phyloP scores from a whole-genome alignment of 139 green algal genomes.

The Chlamydomonas asymmetrica region DNA sequence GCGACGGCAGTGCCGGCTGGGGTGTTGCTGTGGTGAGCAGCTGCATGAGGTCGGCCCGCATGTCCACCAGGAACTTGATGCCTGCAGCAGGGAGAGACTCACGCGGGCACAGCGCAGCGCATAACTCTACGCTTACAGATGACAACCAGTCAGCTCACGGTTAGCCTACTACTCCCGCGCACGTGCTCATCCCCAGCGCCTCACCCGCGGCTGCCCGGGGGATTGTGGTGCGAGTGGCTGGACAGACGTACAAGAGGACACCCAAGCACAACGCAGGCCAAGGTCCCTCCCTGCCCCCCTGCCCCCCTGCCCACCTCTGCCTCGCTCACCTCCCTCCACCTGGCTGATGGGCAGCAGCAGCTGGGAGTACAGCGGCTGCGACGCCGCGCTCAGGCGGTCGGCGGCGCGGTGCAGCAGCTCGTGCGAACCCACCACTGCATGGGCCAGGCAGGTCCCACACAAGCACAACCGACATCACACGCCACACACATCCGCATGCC shows the following conservation, averaged over 20 bases:
- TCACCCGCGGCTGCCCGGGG: background rate
- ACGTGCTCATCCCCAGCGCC: background rate
- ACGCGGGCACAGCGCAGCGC: background rate
- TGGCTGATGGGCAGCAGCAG: constrained; percentile 64
- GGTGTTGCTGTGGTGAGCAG: no score
- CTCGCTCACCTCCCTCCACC: constrained; percentile 41
- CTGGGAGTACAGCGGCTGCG: constrained; percentile 61
- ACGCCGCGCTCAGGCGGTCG: background rate
- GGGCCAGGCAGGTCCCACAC: no score
- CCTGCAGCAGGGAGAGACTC: constrained; percentile 29
- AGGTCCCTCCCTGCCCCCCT: background rate
- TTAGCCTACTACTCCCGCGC: background rate
- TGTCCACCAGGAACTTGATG: constrained; percentile 71
- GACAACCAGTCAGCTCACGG: background rate
- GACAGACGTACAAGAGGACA: background rate
- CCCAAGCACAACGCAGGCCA: background rate
- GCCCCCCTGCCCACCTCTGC: no score
- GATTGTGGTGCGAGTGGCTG: background rate
- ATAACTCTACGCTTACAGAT: background rate
- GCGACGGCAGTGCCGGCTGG: no score
- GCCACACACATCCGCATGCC: background rate
- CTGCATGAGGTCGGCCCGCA: constrained; percentile 63
- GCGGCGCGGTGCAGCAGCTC: constrained; percentile 19
- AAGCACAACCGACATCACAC: no score
- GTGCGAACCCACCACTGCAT: background rate